A percentile compares a stretch with the other conserved stretches of the same genome.
Conservation (phyloP, 768 basidiomycete genomes). For the Mycena rebaudengoi region DNA sequence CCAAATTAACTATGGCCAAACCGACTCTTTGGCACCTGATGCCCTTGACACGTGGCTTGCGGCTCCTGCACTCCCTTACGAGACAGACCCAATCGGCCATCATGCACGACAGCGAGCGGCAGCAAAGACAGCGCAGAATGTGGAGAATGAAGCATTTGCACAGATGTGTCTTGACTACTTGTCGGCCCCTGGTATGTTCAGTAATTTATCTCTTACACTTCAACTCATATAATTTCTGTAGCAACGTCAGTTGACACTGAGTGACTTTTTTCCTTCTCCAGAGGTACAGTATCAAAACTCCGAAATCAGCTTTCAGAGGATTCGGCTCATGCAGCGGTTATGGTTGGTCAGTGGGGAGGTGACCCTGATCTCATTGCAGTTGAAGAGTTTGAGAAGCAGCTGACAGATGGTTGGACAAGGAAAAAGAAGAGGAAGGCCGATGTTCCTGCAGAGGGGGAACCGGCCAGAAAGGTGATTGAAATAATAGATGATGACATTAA, state of each 20-base stretch:
- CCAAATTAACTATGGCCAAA: not conserved
- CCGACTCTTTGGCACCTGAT: not conserved
- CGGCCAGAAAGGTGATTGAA: not conserved
- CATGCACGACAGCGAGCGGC: not conserved
- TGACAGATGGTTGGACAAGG: not conserved
- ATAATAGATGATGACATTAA: not conserved
- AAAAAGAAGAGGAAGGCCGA: not conserved
- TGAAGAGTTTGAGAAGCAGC: not conserved
- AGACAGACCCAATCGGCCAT: slow-evolving; percentile 2
- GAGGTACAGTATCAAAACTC: not conserved
- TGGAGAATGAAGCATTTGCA: not conserved
- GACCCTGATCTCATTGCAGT: not conserved
- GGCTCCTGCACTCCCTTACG: not conserved
- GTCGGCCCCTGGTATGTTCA: not conserved
- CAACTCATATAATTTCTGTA: not conserved
- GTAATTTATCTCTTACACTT: not conserved
- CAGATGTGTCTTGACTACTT: not conserved
- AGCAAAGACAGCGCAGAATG: not conserved
- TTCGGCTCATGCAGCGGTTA: not conserved
- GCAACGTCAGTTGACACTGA: not conserved
- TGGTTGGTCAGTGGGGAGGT: not conserved
- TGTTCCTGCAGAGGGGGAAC: not conserved
- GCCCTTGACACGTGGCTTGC: not conserved
- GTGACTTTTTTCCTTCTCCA: not conserved
- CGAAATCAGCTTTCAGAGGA: not conserved